Base-by-base conservation (phyloP, 495 filamentous ascomycete genomes). In the Neurospora sublineolata region DNA sequence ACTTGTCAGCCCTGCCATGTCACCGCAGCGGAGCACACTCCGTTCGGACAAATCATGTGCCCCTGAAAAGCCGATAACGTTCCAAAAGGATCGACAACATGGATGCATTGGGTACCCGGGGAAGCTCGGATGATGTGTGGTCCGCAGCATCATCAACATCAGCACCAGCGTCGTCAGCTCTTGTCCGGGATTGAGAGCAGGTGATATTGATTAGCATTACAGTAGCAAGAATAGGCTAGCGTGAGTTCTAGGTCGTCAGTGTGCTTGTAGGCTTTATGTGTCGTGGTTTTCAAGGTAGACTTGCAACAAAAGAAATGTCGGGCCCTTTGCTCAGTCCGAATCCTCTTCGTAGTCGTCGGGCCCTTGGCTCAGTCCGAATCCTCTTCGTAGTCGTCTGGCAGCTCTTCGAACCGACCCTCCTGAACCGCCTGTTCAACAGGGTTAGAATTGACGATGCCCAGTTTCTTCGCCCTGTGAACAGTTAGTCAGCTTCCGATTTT, bases 401-500 rank as follows among this genome's bases (percentile, higher is more conserved):
- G 67, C 74, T 97, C 93, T 79, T 96, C 87, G 69, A 98, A 88
- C 70, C 93, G 84, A 8, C 95, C 95, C 76, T 92, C 88, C 36
- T 88, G 86, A 27, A 90, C 77, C 3, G 94, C 94, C 74, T 89
- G 86, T 67, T 87, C 86, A 10, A 98, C 89, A 8, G 95, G 95
- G 76, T 98, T 97, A 3, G 94, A 91, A 70, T 88, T 86, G 67
- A 98, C 86, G 11, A 97, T 84, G 18, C 95, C 95, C 64, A 90
- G 97, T 74, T 88, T 88, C 81, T 87, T 93, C 52, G 97, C 80
- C 78, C 93, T 97, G 23, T 58, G 39, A 41, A 41, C 14, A 33
- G 23, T 18, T 23, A 67, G 67, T 77, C 39, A 77, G 72, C 36
- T 68, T 14, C 18, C 18, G 6, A 3, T 4, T 14, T 33, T 11